Evolutionary conservation across 768 basidiomycete species (phyloP), one percentile per base, ranked within the genome.

Genomic region (Lyophyllum shimeji): DNA sequence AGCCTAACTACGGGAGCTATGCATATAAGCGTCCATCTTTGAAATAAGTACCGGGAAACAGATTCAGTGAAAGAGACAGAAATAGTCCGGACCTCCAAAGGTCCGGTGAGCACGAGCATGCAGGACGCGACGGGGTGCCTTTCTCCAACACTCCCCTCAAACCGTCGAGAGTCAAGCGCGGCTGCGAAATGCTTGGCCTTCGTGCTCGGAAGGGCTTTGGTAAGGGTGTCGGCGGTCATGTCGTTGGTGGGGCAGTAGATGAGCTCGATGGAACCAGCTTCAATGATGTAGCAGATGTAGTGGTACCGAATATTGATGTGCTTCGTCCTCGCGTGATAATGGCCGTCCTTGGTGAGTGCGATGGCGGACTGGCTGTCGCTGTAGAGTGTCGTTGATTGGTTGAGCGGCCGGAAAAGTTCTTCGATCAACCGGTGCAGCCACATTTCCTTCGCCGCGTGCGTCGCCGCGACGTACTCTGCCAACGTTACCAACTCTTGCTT

Each of bases 361-460:
- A 61, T 58, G 0, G 60, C 50, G 1, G 37, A 52, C 24, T 61
- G 44, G 21, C 50, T 57, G 51, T 61, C 53, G 2, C 25, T 7
- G 27, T 46, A 58, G 3, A 61, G 31, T 12, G 46, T 55, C 0
- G 44, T 55, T 3, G 54, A 33, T 17, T 44, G 9, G 9, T 45
- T 3, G 5, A 12, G 23, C n/a, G 29, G 4, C 5, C 53, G 46
- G 29, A 60, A 67, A 15, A 74, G 44, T 25, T 56, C 37, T 0
- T 54, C 50, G 4, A 29, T 29, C 4, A 69, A 60, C 2, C 34
- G 53, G 7, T 56, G 59, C 46, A 71, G 55, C 73, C 73, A 79
- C 31, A 73, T 64, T 48, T 78, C 65, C 43, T 70, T 60, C 0
- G 64, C 60, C 1, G 67, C 68, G 12, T 73, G 61, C 0, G 67